Percentiles rank a stretch among this genome's conserved stretches.
Evolutionary conservation across 1,284 basidiomycete species (phyloP).

Genomic region (Cutaneotrichosporon sp.): DNA sequence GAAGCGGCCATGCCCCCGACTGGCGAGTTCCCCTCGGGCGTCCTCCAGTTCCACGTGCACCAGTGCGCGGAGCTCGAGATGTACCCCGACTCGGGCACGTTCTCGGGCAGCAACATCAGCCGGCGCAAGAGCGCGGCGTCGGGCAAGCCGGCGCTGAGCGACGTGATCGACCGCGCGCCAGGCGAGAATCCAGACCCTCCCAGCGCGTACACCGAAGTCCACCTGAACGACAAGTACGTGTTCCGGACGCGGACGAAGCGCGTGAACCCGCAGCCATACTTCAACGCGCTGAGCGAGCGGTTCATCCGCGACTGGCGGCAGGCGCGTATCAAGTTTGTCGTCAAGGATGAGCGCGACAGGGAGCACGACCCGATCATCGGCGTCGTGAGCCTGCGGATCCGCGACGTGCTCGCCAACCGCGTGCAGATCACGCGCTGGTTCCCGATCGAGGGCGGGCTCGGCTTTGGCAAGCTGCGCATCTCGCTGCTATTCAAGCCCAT

Average conservation of each 20-base stretch:
- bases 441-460: constrained; percentile 50
- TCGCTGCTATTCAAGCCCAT: constrained; percentile 54
- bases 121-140: constrained; percentile 36
- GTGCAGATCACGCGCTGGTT: constrained; percentile 50
- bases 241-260: constrained; percentile 56
- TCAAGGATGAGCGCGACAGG: constrained; percentile 53
- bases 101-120: constrained; percentile 27
- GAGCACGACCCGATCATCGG: constrained; percentile 53
- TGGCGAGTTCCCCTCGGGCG: constrained; percentile 41
- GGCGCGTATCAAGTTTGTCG: constrained; percentile 54
- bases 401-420: constrained; percentile 34
- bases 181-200: constrained; percentile 51
- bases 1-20: constrained; percentile 46
- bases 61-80: constrained; percentile 51
- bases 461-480: constrained; percentile 50
- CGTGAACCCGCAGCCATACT: constrained; percentile 54
- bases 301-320: constrained; percentile 56
- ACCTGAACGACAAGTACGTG: constrained; percentile 55
- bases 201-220: constrained; percentile 53
- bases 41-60: constrained; percentile 52
- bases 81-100: constrained; percentile 44
- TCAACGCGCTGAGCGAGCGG: constrained; percentile 56
- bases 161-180: constrained; percentile 44
- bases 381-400: constrained; percentile 38
- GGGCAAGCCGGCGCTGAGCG: constrained; percentile 46